Evolutionary conservation across 2,329 filamentous ascomycete genomes (phyloP), one percentile per base, ranked within the genome.

Genomic region (Arthrobotrys megalospora): DNA sequence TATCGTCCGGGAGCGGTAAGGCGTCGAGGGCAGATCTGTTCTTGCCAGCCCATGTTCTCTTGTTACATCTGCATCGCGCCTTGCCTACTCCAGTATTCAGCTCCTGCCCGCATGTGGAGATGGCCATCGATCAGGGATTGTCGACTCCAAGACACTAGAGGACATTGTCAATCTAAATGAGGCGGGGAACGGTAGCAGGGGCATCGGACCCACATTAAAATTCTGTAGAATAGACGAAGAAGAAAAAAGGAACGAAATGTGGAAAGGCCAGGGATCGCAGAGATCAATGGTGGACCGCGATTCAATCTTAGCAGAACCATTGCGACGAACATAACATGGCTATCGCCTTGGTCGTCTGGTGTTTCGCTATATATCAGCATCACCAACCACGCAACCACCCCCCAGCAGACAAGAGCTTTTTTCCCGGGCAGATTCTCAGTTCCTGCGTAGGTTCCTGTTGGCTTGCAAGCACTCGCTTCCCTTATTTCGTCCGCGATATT

Each of bases 21-120:
- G 55, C 19, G 52, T 60, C 14, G 36, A 60, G 55, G 36, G 55
- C 36, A 60, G 55, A 60, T 60, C 55, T 36, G 36, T 60, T 43
- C 32, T 58, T 36, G 52, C 50, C 38, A 58, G 41, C 60, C 64
- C 65, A 66, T 52, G 73, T 53, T 63, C 64, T 70, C 65, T 62
- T 76, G 72, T 76, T 55, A 58, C 72, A 76, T 76, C 47, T 76
- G 72, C 72, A 76, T 69, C 45, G 34, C 58, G 66, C 72, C 65
- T 65, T 70, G 50, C 72, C 72, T 65, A 65, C 72, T 70, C 64
- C 38, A 77, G 73, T 62, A 71, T 77, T 77, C 73, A 77, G 73
- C 73, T 77, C 73, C 73, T 77, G 73, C 65, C 73, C 73, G 73
- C 73, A 77, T 77, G 66, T 77, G 73, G 73, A 77, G 73, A 77